Conservation (phyloP, 345 rosid species). For the Ceriops decandra region DNA sequence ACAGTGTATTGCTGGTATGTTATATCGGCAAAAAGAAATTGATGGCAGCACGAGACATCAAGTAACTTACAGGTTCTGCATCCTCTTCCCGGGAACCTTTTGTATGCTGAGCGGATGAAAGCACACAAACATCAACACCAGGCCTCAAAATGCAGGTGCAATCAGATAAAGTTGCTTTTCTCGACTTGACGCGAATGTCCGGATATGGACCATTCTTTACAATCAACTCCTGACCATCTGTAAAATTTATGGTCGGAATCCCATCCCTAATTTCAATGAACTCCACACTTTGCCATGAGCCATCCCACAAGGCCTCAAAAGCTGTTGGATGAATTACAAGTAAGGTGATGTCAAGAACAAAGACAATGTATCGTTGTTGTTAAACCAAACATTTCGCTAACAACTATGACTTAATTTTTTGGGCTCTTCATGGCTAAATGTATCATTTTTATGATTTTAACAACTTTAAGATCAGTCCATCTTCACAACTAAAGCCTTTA, state of each 20-base stretch:
- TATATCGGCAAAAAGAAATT: not conserved
- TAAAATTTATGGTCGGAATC: slow-evolving; percentile 36
- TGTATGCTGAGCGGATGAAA: slow-evolving; percentile 23
- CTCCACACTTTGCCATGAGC: slow-evolving; percentile 66
- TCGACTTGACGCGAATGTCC: slow-evolving; percentile 63
- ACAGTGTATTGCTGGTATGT: not conserved
- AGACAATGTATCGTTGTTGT: not conserved
- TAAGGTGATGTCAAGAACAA: not conserved
- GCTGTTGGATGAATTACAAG: slow-evolving; percentile 40
- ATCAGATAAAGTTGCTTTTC: slow-evolving; percentile 54
- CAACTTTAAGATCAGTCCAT: not conserved
- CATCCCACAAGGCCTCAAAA: slow-evolving; percentile 57
- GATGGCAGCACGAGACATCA: not conserved
- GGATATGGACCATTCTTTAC: slow-evolving; percentile 46
- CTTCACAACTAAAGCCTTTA: not conserved
- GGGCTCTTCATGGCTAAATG: not conserved
- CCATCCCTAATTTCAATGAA: slow-evolving; percentile 51
- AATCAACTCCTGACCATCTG: slow-evolving; percentile 26
- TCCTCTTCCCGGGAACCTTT: slow-evolving; percentile 31
- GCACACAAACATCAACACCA: slow-evolving; percentile 69
- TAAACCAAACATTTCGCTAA: not conserved
- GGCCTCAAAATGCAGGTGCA: slow-evolving; percentile 76
- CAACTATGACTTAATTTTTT: not conserved
- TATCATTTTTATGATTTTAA: not conserved
- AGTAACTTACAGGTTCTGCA: slow-evolving; percentile 38